A percentile compares a stretch with the other conserved stretches of the same genome.
Conservation (phyloP, 176 grass and related monocot genomes). For the Chrysopogon serrulatus region DNA sequence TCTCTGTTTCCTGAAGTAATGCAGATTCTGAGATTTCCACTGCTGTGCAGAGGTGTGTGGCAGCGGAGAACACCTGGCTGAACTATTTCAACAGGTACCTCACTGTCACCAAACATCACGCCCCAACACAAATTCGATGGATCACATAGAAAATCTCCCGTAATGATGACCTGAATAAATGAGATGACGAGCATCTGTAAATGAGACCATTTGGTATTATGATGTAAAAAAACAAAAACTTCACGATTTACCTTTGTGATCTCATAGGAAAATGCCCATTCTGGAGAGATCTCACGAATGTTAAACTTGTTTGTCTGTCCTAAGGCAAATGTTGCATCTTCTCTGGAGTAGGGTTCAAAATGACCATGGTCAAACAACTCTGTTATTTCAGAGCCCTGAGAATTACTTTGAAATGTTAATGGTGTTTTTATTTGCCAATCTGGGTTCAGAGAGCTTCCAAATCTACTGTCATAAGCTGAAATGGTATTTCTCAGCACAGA, state of each 20-base stretch:
- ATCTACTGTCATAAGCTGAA: slow-evolving; percentile 39
- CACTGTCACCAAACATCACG: slow-evolving; percentile 76
- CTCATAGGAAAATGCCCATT: slow-evolving; percentile 92
- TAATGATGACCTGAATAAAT: slow-evolving; percentile 77
- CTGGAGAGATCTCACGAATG: slow-evolving; percentile 84
- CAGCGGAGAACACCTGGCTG: slow-evolving; percentile 88
- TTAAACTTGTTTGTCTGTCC: slow-evolving; percentile 59
- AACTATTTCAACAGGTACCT: slow-evolving; percentile 80
- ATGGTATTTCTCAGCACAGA: slow-evolving; percentile 16
- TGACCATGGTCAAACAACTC: slow-evolving; percentile 50
- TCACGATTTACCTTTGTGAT: slow-evolving; percentile 71
- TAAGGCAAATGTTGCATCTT: slow-evolving; percentile 38
- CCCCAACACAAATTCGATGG: slow-evolving; percentile 46
- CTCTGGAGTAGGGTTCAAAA: slow-evolving; percentile 40
- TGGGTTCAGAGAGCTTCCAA: slow-evolving; percentile 20
- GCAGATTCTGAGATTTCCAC: slow-evolving; percentile 61
- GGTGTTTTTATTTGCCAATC: slow-evolving; percentile 53
- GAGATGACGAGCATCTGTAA: background rate
- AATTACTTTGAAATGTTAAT: slow-evolving; percentile 30
- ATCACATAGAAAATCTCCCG: slow-evolving; percentile 80
- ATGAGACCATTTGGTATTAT: slow-evolving; percentile 17
- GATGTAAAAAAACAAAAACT: background rate
- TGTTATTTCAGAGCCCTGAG: slow-evolving; percentile 38
- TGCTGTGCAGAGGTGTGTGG: slow-evolving; percentile 61
- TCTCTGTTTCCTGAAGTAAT: slow-evolving; percentile 82